A percentile compares a stretch with the other conserved stretches of the same genome.
These are phyloP conservation scores for Coniella lustricola DNA, from an alignment of 2,329 filamentous ascomycete genomes.

Conservation along the genomic window DNA sequence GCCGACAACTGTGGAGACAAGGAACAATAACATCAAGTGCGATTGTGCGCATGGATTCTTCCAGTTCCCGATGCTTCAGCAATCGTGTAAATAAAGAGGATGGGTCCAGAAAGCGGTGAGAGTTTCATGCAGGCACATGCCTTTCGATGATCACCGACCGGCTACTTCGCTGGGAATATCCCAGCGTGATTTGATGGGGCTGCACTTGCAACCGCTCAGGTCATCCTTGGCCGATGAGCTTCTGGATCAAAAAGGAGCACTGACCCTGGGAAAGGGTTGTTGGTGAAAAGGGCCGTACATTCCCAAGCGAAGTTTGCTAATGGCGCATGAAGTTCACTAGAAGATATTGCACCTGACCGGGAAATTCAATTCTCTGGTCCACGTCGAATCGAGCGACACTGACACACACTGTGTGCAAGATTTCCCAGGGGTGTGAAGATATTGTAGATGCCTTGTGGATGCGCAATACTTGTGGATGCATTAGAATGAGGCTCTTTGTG, in stretches of 20 bases:
- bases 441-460: neutral
- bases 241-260: slow-evolving; percentile 3
- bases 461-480: neutral
- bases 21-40: no score
- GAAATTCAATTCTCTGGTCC: no score
- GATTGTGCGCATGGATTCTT: neutral
- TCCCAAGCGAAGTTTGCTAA: no score
- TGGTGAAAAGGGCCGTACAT: slow-evolving; percentile 5
- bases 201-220: slow-evolving; percentile 5
- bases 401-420: no score
- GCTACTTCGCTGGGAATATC: slow-evolving; percentile 10
- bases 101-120: slow-evolving; percentile 13
- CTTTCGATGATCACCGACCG: slow-evolving; percentile 10
- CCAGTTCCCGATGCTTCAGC: neutral
- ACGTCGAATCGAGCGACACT: no score
- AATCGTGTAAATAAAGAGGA: neutral
- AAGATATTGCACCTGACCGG: no score
- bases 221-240: neutral
- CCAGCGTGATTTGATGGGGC: slow-evolving; percentile 2
- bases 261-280: slow-evolving; percentile 9
- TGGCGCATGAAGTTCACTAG: no score
- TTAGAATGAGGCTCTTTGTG: neutral
- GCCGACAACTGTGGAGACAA: no score
- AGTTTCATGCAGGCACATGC: slow-evolving; percentile 14
- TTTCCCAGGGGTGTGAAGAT: neutral